phyloP scores from a whole-genome alignment of 2,329 filamentous ascomycete species.

The Monosporascus sp. region DNA sequence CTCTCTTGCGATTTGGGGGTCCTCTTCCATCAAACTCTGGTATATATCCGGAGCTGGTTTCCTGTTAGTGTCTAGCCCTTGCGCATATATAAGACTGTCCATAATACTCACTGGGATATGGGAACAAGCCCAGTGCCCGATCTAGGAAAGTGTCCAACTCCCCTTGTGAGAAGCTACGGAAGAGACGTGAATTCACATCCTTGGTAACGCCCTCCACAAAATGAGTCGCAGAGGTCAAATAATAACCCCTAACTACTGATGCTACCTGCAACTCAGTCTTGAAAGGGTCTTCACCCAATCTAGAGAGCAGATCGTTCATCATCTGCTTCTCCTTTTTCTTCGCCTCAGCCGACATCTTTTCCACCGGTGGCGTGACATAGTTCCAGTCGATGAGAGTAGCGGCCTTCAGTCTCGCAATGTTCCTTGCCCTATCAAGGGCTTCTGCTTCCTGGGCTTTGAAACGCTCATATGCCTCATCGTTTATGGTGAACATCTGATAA shows the following conservation, averaged over 20 bases:
- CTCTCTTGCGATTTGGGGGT: conserved; percentile 35
- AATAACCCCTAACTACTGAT: conserved; percentile 62
- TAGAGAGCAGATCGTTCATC: conserved; percentile 36
- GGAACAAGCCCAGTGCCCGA: conserved; percentile 19
- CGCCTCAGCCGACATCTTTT: conserved; percentile 44
- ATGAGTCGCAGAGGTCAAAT: conserved; percentile 58
- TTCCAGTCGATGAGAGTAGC: conserved; percentile 32
- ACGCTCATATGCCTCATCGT: conserved; percentile 40
- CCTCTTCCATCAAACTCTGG: conserved; percentile 44
- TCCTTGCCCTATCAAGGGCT: conserved; percentile 41
- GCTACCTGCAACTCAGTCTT: conserved; percentile 56
- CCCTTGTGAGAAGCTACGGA: conserved; percentile 18
- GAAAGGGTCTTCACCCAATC: conserved; percentile 54
- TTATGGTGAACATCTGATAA: conserved; percentile 53
- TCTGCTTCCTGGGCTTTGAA: conserved; percentile 42
- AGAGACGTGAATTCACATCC: conserved; percentile 24
- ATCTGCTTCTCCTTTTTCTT: conserved; percentile 37
- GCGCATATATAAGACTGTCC: conserved; percentile 9
- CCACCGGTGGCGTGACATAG: conserved; percentile 16
- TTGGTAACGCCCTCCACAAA: conserved; percentile 51
- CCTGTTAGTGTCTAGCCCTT: conserved; percentile 10
- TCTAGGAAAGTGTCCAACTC: conserved; percentile 22
- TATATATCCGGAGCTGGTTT: conserved; percentile 26
- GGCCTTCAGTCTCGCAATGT: conserved; percentile 43
- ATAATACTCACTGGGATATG: conserved; percentile 19